These are phyloP conservation scores for Ceraceosorus guamensis DNA, from an alignment of 1,284 basidiomycete species.

Conservation along the genomic window DNA sequence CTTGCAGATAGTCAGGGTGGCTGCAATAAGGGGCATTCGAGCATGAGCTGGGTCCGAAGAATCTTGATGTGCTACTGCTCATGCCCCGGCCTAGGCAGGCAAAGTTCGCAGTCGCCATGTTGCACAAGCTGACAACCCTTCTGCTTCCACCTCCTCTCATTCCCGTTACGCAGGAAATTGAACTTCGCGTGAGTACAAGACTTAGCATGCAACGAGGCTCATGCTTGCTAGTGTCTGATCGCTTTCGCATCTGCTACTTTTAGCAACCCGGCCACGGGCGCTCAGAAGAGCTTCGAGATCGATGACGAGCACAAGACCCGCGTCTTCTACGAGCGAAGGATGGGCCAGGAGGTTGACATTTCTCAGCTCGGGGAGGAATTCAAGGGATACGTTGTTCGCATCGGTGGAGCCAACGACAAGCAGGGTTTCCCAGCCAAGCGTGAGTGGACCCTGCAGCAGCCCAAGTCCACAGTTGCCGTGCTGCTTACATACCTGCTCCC, in stretches of 20 bases:
- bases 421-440: constrained; percentile 92
- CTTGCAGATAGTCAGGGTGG: too few relatives aligned
- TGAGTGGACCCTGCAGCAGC: constrained; percentile 54
- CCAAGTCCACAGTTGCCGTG: background rate
- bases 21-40: too few relatives aligned
- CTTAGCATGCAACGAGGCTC: background rate
- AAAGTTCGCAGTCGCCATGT: too few relatives aligned
- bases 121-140: too few relatives aligned
- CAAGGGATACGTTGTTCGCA: constrained; percentile 93
- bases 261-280: constrained; percentile 86
- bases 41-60: too few relatives aligned
- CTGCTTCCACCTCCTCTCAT: too few relatives aligned
- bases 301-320: constrained; percentile 76
- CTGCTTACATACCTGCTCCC: background rate
- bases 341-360: constrained; percentile 85
- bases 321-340: constrained; percentile 92
- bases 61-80: too few relatives aligned
- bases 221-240: constrained; percentile 18
- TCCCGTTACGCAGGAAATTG: too few relatives aligned
- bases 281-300: constrained; percentile 85
- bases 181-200: too few relatives aligned
- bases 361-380: constrained; percentile 91
- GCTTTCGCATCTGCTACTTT: too few relatives aligned
- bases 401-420: constrained; percentile 91
- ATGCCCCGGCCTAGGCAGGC: too few relatives aligned